Evolutionary conservation across 495 filamentous ascomycete species (phyloP), one percentile per base, ranked within the genome.

Genomic region (Neurospora intermedia): DNA sequence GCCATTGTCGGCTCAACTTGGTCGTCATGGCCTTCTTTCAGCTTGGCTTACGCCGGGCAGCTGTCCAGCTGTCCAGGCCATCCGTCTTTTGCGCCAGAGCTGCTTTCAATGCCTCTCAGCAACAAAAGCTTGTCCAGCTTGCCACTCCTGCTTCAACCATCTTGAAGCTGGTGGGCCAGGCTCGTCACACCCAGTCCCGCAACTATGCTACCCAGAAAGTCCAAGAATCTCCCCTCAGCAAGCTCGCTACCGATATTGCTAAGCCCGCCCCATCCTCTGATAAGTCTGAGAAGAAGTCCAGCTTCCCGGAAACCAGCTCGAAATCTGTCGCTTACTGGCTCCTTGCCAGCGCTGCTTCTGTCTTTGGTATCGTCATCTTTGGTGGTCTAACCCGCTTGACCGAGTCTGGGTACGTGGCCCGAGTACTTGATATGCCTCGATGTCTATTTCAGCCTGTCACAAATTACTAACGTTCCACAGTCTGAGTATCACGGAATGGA

Each of bases 401-500:
- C 8, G 96, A 99, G 83, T 99, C 96, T 73, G 96, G 95, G 93
- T 97, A 89, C 73, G 84, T 80, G 69, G 8, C 27, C 27, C 23
- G 23, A 31, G 11, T 16, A n/a, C 16, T n/a, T 18, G 16, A 45
- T 9, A n/a, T n/a, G 43, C 18, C 11, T 16, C 20, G 31, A 15
- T 59, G 35, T 41, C 69, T n/a, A 62, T 8, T 20, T 23, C 35
- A 18, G 31, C 11, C 38, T 70, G 20, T 23, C 72, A 23, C 8
- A 16, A 2, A 11, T 15, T 6, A 62, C 54, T 66, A 16, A 31
- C 38, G 7, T 74, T 18, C n/a, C 75, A 69, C 73, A 97, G 94
- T 66, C 88, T 99, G 75, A 97, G 94, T 82, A 99, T 99, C 78
- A 99, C 96, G 70, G 96, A 99, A 94, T 99, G 96, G 96, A 93